These are phyloP conservation scores for Komagataella kurtzmanii DNA, from an alignment of 805 yeast genomes.

Conservation along the genomic window DNA sequence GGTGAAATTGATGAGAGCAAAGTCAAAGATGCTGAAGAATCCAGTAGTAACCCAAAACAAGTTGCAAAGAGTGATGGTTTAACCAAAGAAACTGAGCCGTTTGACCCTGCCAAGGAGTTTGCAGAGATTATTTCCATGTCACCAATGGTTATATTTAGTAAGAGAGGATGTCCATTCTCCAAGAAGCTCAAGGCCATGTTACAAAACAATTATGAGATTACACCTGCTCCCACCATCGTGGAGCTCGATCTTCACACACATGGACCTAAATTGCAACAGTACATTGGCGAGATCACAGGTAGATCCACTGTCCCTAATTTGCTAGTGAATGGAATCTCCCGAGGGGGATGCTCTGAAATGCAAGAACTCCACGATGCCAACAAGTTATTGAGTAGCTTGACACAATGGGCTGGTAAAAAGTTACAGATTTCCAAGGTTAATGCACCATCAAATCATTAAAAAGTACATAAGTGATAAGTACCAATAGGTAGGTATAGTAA, in stretches of 20 bases:
- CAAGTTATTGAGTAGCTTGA: slow-evolving; percentile 34
- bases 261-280: slow-evolving; percentile 64
- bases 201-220: slow-evolving; percentile 46
- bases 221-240: slow-evolving; percentile 61
- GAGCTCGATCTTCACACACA: slow-evolving; percentile 74
- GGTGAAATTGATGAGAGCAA: slow-evolving; percentile 28
- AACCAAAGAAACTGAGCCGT: slow-evolving; percentile 10
- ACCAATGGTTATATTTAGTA: slow-evolving; percentile 55
- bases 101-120: slow-evolving; percentile 41
- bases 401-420: slow-evolving; percentile 48
- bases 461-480: not conserved
- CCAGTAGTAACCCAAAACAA: slow-evolving; percentile 4
- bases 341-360: slow-evolving; percentile 89
- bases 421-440: slow-evolving; percentile 34
- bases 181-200: slow-evolving; percentile 56
- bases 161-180: slow-evolving; percentile 66
- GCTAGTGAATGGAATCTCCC: slow-evolving; percentile 54
- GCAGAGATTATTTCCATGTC: slow-evolving; percentile 41
- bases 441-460: slow-evolving; percentile 38
- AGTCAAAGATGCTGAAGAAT: slow-evolving; percentile 23
- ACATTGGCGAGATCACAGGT: slow-evolving; percentile 56
- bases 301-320: slow-evolving; percentile 88
- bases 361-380: slow-evolving; percentile 43
- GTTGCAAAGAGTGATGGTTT: slow-evolving; percentile 3
- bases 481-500: not conserved